Evolutionary conservation across 2,329 filamentous ascomycete genomes (phyloP).

Genomic region (Podosphaera xanthii): DNA sequence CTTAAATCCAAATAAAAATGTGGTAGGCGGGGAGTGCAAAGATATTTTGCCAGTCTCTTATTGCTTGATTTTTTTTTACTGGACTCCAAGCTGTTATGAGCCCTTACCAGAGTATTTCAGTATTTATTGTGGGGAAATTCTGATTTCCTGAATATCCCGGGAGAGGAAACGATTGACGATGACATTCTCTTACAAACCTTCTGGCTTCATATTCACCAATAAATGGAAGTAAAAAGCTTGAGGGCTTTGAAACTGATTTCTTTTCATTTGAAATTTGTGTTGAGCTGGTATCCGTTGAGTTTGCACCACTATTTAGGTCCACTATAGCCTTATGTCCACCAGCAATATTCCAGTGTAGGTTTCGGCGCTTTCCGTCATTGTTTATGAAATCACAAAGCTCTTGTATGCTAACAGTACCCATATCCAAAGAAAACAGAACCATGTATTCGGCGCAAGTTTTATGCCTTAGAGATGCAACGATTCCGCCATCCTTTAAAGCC

Average conservation of each 20-base stretch:
- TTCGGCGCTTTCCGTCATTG: constrained; percentile 13
- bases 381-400: constrained; percentile 9
- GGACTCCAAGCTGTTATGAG: neutral
- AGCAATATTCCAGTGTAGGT: constrained; percentile 15
- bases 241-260: constrained; percentile 2
- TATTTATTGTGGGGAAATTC: constrained; percentile 19
- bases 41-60: neutral
- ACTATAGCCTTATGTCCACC: constrained; percentile 6
- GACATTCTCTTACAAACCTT: constrained; percentile 28
- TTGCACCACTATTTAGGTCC: constrained; percentile 1
- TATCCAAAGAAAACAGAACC: constrained; percentile 13
- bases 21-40: neutral
- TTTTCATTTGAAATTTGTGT: neutral
- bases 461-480: constrained; percentile 5
- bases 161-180: constrained; percentile 22
- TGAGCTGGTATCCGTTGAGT: neutral
- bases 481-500: constrained; percentile 18
- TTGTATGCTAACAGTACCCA: constrained; percentile 4
- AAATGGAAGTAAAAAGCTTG: constrained; percentile 14
- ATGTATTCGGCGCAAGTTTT: constrained; percentile 9
- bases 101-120: constrained; percentile 25
- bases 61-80: neutral
- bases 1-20: too few species aligned
- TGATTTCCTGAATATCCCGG: constrained; percentile 16
- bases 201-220: constrained; percentile 15